Conservation (phyloP, 331 rosid species). For the Malus hybrid region DNA sequence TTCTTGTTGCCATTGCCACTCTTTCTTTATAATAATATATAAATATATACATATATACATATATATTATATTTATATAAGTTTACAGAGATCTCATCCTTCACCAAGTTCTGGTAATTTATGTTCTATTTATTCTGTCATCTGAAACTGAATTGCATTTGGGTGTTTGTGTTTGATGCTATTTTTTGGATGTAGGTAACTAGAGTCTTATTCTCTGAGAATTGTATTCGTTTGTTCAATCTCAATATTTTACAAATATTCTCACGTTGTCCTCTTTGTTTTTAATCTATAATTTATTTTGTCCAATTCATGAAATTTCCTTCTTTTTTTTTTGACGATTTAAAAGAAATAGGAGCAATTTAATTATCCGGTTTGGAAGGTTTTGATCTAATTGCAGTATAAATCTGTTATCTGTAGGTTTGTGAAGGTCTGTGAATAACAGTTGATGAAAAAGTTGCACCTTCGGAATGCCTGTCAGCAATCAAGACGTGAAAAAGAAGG, state of each 20-base stretch:
- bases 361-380: background rate
- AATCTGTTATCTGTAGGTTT: background rate
- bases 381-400: background rate
- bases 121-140: background rate
- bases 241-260: background rate
- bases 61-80: too few relatives aligned
- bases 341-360: background rate
- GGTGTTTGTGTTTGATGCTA: background rate
- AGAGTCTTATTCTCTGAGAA: background rate
- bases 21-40: background rate
- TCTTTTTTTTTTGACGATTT: background rate
- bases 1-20: constrained; percentile 8
- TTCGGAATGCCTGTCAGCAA: constrained; percentile 37
- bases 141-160: background rate
- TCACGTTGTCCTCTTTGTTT: background rate
- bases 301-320: background rate
- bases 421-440: constrained; percentile 17
- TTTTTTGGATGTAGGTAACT: background rate
- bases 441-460: constrained; percentile 21
- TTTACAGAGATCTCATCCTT: constrained; percentile 12
- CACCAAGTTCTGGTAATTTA: constrained; percentile 4
- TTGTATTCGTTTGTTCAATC: background rate
- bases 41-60: too few relatives aligned
- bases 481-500: constrained; percentile 64
- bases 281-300: background rate